These are phyloP conservation scores for Oryza meridionalis DNA, from an alignment of 176 grass and related monocot species.

Conservation along the genomic window DNA sequence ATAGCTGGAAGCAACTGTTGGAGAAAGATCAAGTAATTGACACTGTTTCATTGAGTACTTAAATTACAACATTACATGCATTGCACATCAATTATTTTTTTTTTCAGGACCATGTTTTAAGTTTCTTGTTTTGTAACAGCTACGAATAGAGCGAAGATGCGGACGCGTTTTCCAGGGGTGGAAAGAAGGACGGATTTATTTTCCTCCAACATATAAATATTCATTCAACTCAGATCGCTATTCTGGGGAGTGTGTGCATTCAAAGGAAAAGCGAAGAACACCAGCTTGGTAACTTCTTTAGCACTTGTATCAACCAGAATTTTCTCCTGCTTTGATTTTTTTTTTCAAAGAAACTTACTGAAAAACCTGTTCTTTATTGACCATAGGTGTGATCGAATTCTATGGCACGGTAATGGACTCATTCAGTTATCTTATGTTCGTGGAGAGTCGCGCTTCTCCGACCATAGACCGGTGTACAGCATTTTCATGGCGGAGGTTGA, in stretches of 20 bases:
- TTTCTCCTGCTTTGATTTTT: not conserved
- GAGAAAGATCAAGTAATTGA: constrained; percentile 92
- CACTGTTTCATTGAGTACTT: not conserved
- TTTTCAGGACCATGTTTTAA: constrained; percentile 18
- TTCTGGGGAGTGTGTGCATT: constrained; percentile 66
- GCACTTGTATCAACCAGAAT: not conserved
- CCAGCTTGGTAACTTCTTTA: constrained; percentile 79
- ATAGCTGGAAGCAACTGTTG: constrained; percentile 90
- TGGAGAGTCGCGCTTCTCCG: constrained; percentile 91
- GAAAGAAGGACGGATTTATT: constrained; percentile 98
- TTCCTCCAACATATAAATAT: constrained; percentile 98
- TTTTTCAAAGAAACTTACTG: not conserved
- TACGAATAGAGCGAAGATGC: constrained; percentile 75
- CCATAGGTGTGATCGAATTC: constrained; percentile 88
- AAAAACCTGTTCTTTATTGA: not conserved
- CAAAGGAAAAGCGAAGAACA: constrained; percentile 92
- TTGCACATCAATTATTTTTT: not conserved
- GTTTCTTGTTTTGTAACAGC: constrained; percentile 56
- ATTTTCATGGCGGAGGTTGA: constrained; percentile 89
- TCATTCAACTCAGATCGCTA: constrained; percentile 96
- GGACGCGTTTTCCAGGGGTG: constrained; percentile 91
- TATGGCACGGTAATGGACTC: constrained; percentile 86
- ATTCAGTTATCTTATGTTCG: constrained; percentile 76
- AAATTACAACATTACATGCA: not conserved
- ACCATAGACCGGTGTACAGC: constrained; percentile 88